Evolutionary conservation across 2,329 filamentous ascomycete genomes (phyloP).

Genomic region (Fusarium brevicatenulatum): DNA sequence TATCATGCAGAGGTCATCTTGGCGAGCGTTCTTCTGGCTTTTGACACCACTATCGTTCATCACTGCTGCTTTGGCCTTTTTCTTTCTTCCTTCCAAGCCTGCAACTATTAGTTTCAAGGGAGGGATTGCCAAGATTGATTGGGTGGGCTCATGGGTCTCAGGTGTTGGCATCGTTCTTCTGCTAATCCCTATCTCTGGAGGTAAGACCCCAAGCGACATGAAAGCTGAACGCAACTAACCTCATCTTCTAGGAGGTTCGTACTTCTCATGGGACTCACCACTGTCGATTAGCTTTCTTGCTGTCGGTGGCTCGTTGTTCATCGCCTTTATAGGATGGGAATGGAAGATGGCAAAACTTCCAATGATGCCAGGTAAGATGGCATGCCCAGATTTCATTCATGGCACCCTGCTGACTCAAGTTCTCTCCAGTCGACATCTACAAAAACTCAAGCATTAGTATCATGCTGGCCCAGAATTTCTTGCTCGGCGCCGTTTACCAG

Average conservation of each 20-base stretch:
- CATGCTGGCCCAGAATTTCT: background rate
- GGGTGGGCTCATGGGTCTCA: background rate
- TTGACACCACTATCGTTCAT: background rate
- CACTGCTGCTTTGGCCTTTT: rapidly evolving
- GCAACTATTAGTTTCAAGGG: background rate
- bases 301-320: rapidly evolving
- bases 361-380: background rate
- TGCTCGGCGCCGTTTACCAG: background rate
- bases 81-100: background rate
- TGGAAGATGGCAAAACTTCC: slow-evolving; percentile 19
- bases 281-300: background rate
- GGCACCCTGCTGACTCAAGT: no score
- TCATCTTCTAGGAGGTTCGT: background rate
- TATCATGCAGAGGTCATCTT: background rate
- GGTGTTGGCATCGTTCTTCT: background rate
- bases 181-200: background rate
- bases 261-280: background rate
- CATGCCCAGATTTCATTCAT: no score
- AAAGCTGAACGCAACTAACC: background rate
- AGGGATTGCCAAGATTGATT: background rate
- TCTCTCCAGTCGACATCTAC: background rate
- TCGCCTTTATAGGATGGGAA: background rate
- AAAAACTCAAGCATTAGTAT: background rate
- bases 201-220: rapidly evolving
- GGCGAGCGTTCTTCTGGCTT: background rate